Percentiles rank a stretch among this genome's conserved stretches.
These are phyloP conservation scores for Cyberlindnera veronae DNA, from an alignment of 805 yeast species.

Conservation along the genomic window DNA sequence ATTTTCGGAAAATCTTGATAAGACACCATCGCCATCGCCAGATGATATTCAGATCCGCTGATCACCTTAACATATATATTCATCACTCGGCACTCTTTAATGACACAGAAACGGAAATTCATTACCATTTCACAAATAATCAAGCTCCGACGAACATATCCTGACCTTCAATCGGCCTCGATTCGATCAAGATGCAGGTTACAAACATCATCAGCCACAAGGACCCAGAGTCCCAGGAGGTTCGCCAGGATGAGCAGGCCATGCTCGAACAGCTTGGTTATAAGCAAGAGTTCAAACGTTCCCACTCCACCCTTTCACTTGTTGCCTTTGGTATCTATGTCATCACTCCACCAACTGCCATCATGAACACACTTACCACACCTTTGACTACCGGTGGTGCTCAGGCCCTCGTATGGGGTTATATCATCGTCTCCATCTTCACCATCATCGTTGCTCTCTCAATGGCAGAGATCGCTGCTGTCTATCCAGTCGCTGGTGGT, in stretches of 20 bases:
- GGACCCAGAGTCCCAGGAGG: conserved; percentile 11
- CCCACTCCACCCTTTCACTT: conserved; percentile 22
- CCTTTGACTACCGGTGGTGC: conserved; percentile 27
- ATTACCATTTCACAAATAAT: too few species aligned
- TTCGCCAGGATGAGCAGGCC: conserved; percentile 10
- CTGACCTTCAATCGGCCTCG: too few species aligned
- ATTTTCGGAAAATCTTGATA: too few species aligned
- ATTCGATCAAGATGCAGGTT: background rate
- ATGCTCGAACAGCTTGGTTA: conserved; percentile 24
- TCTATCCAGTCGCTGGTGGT: conserved; percentile 33
- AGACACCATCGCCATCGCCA: too few species aligned
- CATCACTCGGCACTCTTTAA: too few species aligned
- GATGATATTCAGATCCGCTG: too few species aligned
- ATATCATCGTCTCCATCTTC: conserved; percentile 26
- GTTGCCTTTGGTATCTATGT: conserved; percentile 27
- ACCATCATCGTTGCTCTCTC: conserved; percentile 25
- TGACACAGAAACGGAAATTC: too few species aligned
- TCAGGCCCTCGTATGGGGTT: conserved; percentile 29
- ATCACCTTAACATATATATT: too few species aligned
- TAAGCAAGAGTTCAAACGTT: conserved; percentile 26
- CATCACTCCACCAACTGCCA: conserved; percentile 27
- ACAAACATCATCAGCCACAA: conserved; percentile 2
- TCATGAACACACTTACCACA: conserved; percentile 25
- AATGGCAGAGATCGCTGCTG: conserved; percentile 33
- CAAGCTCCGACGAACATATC: too few species aligned